phyloP scores from a whole-genome alignment of 208 protist genomes.

The Acanthamoeba polyphaga region DNA sequence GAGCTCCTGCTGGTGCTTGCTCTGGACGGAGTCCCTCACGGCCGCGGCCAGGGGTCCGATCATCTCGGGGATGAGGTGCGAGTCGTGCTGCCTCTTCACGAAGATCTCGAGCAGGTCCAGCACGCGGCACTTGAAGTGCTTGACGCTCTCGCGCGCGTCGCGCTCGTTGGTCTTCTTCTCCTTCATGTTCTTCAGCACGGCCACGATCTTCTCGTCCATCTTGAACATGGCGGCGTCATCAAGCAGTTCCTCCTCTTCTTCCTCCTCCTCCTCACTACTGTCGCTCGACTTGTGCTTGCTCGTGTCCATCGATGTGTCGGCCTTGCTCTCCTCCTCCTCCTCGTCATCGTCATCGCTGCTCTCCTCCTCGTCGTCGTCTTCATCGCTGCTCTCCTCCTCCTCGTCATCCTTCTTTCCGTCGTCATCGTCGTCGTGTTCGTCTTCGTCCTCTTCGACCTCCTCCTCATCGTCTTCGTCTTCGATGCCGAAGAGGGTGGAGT shows the following conservation, averaged over 20 bases:
- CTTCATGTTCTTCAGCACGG: conserved; percentile 76
- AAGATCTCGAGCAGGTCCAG: conserved; percentile 70
- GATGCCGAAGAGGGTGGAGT: conserved; percentile 40
- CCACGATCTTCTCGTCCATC: conserved; percentile 76
- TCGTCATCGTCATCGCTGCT: conserved; percentile 1
- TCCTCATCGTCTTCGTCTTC: conserved; percentile 70
- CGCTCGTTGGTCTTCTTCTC: conserved; percentile 67
- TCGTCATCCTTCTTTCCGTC: neutral
- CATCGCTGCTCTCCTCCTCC: neutral
- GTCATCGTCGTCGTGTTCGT: neutral
- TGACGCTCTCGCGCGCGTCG: conserved; percentile 46
- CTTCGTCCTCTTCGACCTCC: conserved; percentile 22
- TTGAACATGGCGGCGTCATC: conserved; percentile 69
- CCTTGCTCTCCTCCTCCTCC: neutral
- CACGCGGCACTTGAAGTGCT: conserved; percentile 77
- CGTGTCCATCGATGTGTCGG: conserved; percentile 13
- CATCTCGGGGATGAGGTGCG: conserved; percentile 63
- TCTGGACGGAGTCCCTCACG: neutral
- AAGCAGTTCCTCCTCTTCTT: conserved; percentile 7
- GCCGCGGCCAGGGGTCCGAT: conserved; percentile 38
- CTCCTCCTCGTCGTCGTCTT: neutral
- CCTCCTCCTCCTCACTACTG: neutral
- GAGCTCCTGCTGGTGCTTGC: conserved; percentile 22
- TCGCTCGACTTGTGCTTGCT: neutral
- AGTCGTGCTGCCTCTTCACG: conserved; percentile 17